Evolutionary conservation across 2,329 filamentous ascomycete species (phyloP), one percentile per base, ranked within the genome.

Genomic region (Ophiostoma populinum): DNA sequence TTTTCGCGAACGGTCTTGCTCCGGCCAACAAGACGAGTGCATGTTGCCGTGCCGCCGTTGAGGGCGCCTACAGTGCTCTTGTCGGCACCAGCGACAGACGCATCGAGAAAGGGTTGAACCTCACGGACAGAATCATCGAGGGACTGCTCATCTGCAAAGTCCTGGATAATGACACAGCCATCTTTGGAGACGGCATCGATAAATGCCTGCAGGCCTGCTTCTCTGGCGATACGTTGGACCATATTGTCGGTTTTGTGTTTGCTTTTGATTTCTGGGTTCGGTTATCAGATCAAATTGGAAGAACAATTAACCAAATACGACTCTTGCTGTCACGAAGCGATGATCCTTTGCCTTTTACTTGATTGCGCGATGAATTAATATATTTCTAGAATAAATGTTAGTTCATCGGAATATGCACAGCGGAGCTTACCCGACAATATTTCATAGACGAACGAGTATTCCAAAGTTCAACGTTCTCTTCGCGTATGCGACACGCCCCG

Each of bases 131-230:
- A 30, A 3, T 30, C 28, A 3, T 19, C 16, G 11, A 30, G 28
- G 10, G 28, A 30, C 17, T 19, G 5, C 10, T n/a, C 11, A 8
- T 29, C 27, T 19, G 28, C 17, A 20, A 30, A 30, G 28, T 30
- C 28, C 28, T 30, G 28, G 18, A 30, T 30, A 13, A 30, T 13
- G 28, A 30, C 28, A 30, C 28, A 30, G 18, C 28, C 28, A 19
- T 30, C 28, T 7, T 30, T 19, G 28, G 28, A 12, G 3, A 30
- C 12, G 11, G 28, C 18, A 20, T 30, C 18, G 28, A 30, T 30
- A 30, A 30, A 30, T 12, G 18, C 17, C 11, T 30, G 28, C 2
- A 19, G 28, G 12, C 28, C 28, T 19, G 28, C 28, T 13, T 30
- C 17, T 20, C 28, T 19, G 11, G 17, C 6, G 7, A 30, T 20